Base-by-base conservation (phyloP, 2,329 filamentous ascomycete genomes). In the Neophaeococcomyces aloes region DNA sequence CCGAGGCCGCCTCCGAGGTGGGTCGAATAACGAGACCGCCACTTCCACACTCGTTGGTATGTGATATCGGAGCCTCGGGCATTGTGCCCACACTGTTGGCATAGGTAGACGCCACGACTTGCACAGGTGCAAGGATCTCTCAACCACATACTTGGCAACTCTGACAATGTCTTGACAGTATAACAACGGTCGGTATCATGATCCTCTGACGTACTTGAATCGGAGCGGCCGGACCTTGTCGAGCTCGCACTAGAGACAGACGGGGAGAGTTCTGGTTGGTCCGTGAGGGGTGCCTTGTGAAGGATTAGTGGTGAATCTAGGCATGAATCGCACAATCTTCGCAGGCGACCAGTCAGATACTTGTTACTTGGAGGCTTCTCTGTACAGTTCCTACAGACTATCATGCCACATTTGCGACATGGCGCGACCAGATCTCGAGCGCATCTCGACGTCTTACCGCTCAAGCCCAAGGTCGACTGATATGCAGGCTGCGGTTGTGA, bases 301-400 rank as follows among this genome's bases (percentile, higher is more conserved):
- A 71, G 7, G 10, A 72, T 65, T 17, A 94, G 68, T 0, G 87
- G 84, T 1, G 79, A 80, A 48, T 78, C 79, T 23, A 78, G 74
- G 60, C 89, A 95, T 7, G 78, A 72, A 6, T 72, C 71, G 60
- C 89, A 95, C 3, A 95, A 74, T 17, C 89, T 77, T 38, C 89
- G 83, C 59, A 93, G 82, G 30, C 89, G 79, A 48, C 81, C 76
- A 32, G 77, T 79, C 29, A 94, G 71, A 17, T 78, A 71, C 25
- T 72, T 68, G 1, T 73, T 70, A 2, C 81, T 76, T 1, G 86
- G 86, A 0, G 83, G 79, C 63, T 95, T 94, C 57, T 86, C 82
- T 4, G 81, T 81, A 63, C 89, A 96, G 55, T 96, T 96, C 65
- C 89, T 76, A 63, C 89, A 96, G 44, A 94, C 78, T 19, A 87